phyloP scores from a whole-genome alignment of 805 yeast species.

The Teunomyces kruisii region DNA sequence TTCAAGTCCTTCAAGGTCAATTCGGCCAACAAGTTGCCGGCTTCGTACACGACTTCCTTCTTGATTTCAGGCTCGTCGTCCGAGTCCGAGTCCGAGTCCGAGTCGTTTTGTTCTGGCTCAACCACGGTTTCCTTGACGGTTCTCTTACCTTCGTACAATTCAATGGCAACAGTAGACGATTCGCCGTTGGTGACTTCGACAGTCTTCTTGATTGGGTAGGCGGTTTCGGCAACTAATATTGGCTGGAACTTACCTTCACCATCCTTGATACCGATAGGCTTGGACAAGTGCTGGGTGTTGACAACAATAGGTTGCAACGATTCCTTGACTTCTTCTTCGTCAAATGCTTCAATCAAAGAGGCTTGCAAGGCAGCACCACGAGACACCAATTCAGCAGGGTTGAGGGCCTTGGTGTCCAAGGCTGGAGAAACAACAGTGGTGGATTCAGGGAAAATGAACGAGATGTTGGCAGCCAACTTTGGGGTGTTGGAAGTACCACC shows the following conservation, averaged over 20 bases:
- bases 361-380: constrained; percentile 98
- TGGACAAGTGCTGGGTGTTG: constrained; percentile 81
- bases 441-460: constrained; percentile 76
- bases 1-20: constrained; percentile 70
- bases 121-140: constrained; percentile 77
- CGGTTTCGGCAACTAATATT: constrained; percentile 77
- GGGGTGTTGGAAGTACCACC: constrained; percentile 96
- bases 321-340: constrained; percentile 77
- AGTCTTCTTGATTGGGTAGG: constrained; percentile 85
- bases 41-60: constrained; percentile 69
- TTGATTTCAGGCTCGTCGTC: constrained; percentile 92
- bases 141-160: constrained; percentile 83
- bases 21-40: constrained; percentile 76
- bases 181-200: constrained; percentile 61
- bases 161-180: constrained; percentile 58
- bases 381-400: constrained; percentile 87
- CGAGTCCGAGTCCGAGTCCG: constrained; percentile 46
- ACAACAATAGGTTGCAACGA: constrained; percentile 80
- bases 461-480: constrained; percentile 76
- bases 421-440: constrained; percentile 72
- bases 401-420: constrained; percentile 69
- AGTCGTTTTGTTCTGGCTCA: constrained; percentile 62
- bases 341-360: constrained; percentile 76
- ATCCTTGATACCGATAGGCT: constrained; percentile 82
- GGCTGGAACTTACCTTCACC: constrained; percentile 72